These are phyloP conservation scores for Elsinoe australis DNA, from an alignment of 2,329 filamentous ascomycete species.

Conservation along the genomic window DNA sequence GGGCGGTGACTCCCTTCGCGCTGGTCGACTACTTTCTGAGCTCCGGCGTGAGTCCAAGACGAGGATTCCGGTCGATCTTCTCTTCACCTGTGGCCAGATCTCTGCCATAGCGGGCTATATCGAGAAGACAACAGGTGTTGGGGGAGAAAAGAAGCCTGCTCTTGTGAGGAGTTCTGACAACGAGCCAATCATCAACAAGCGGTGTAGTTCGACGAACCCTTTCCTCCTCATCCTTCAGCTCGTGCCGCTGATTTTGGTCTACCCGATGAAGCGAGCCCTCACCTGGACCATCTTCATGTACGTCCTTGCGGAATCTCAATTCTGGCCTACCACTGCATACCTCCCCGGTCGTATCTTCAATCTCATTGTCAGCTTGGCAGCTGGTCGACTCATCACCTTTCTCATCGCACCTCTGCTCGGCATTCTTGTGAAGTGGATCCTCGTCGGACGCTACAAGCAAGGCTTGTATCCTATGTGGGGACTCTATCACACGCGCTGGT, in stretches of 20 bases:
- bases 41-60: constrained; percentile 45
- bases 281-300: constrained; percentile 50
- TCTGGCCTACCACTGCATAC: constrained; percentile 35
- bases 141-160: constrained; percentile 17
- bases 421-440: constrained; percentile 48
- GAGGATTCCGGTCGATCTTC: constrained; percentile 44
- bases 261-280: constrained; percentile 45
- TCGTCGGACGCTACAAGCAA: constrained; percentile 47
- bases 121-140: constrained; percentile 26
- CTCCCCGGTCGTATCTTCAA: constrained; percentile 44
- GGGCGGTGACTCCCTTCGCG: constrained; percentile 49
- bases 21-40: constrained; percentile 45
- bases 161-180: constrained; percentile 20
- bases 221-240: constrained; percentile 46
- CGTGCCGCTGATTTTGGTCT: constrained; percentile 43
- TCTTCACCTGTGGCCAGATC: constrained; percentile 46
- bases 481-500: constrained; percentile 51
- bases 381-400: constrained; percentile 37
- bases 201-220: constrained; percentile 45
- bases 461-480: constrained; percentile 56
- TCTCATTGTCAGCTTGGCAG: constrained; percentile 40
- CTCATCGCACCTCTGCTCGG: constrained; percentile 40
- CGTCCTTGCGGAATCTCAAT: constrained; percentile 36
- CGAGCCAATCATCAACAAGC: constrained; percentile 21
- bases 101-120: constrained; percentile 34